Conservation (phyloP, 2,329 filamentous ascomycete species). For the Monilinia laxa region DNA sequence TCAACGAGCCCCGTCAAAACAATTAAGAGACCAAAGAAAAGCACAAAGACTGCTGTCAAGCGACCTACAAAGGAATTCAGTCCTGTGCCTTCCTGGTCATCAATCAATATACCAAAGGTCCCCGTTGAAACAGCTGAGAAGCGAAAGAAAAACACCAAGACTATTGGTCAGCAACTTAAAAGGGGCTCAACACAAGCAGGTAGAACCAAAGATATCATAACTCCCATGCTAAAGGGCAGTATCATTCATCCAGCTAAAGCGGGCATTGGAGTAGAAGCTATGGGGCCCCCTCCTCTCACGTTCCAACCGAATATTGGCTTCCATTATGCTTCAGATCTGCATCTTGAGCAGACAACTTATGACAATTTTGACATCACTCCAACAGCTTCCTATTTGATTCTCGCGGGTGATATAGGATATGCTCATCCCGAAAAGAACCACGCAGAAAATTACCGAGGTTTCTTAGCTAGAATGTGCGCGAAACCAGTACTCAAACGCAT, state of each 20-base stretch:
- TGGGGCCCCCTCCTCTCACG: background rate
- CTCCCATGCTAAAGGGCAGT: background rate
- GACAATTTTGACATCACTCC: background rate
- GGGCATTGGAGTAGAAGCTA: background rate
- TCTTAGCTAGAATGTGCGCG: slow-evolving; percentile 12
- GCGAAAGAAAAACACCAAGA: no score
- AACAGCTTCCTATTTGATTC: background rate
- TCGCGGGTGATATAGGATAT: background rate
- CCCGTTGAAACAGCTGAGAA: no score
- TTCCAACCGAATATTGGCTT: background rate
- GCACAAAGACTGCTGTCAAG: no score
- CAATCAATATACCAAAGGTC: no score
- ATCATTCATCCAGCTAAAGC: background rate
- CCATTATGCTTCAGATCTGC: slow-evolving; percentile 17
- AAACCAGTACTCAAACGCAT: slow-evolving; percentile 3
- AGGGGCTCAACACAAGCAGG: no score
- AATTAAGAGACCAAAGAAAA: background rate
- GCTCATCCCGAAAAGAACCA: background rate
- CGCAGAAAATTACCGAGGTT: background rate
- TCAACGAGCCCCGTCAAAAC: no score
- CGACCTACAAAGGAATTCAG: no score
- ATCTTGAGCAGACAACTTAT: slow-evolving; percentile 14
- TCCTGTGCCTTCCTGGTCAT: no score
- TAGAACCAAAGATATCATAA: background rate
- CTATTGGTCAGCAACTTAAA: no score